A percentile compares a stretch with the other conserved stretches of the same genome.
Conservation (phyloP, 768 basidiomycete genomes). For the Calocybe indica region DNA sequence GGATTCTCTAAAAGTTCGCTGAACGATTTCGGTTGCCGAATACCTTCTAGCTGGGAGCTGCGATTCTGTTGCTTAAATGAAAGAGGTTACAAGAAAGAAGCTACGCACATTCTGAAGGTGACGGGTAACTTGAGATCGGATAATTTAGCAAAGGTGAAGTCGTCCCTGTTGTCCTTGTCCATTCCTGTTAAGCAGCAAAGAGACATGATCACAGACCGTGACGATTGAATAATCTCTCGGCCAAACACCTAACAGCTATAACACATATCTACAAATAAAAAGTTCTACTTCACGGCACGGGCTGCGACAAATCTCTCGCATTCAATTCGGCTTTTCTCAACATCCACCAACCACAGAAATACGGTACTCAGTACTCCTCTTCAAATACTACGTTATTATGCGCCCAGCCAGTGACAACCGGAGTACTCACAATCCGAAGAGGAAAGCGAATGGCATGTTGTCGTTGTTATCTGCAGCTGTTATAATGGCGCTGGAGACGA, state of each 20-base stretch:
- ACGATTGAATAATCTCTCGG: conserved; percentile 1
- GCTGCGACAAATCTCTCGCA: conserved; percentile 58
- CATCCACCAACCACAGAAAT: conserved; percentile 59
- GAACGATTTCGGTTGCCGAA: conserved; percentile 61
- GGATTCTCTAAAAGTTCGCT: conserved; percentile 82
- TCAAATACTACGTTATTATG: conserved; percentile 1
- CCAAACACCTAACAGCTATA: too few relatives aligned
- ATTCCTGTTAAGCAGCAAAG: conserved; percentile 16
- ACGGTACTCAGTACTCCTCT: conserved; percentile 49
- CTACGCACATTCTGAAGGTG: conserved; percentile 73
- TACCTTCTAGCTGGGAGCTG: conserved; percentile 85
- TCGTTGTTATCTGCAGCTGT: conserved; percentile 61
- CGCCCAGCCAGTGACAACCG: not conserved
- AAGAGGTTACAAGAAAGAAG: not conserved
- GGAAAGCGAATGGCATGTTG: conserved; percentile 72
- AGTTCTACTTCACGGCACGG: conserved; percentile 11
- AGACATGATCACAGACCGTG: not conserved
- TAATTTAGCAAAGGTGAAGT: conserved; percentile 89
- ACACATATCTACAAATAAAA: too few relatives aligned
- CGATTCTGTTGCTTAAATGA: not conserved
- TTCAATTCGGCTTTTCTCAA: conserved; percentile 57
- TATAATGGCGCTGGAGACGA: conserved; percentile 72
- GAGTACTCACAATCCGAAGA: conserved; percentile 55
- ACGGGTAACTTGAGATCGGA: conserved; percentile 85
- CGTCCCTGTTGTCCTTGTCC: conserved; percentile 66